Evolutionary conservation across 2,329 filamentous ascomycete species (phyloP).

Genomic region (Fusarium acutatum): DNA sequence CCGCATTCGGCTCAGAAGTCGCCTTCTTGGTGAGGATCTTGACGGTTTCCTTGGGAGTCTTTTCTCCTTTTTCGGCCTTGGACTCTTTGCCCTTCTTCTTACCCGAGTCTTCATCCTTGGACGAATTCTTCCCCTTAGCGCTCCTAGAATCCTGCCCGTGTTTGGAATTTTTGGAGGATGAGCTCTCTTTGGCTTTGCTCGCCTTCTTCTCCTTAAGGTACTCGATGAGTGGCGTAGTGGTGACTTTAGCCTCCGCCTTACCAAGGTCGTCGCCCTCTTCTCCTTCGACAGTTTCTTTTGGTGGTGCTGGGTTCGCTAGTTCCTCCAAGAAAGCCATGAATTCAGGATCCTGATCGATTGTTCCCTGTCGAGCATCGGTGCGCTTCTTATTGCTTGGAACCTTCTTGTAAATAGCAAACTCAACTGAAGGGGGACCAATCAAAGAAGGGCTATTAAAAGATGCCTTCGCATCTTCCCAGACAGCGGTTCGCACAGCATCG

Average conservation of each 20-base stretch:
- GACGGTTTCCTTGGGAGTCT: constrained; percentile 64
- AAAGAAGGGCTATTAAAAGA: constrained; percentile 76
- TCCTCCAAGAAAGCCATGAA: constrained; percentile 93
- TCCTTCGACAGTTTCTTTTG: constrained; percentile 55
- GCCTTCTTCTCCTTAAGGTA: constrained; percentile 93
- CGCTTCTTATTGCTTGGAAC: constrained; percentile 78
- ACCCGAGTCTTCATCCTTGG: constrained; percentile 58
- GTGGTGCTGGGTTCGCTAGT: constrained; percentile 73
- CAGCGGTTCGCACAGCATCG: constrained; percentile 72
- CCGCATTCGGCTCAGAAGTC: constrained; percentile 57
- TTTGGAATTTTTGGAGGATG: constrained; percentile 57
- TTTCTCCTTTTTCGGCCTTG: constrained; percentile 64
- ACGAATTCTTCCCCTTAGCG: constrained; percentile 56
- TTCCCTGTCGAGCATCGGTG: constrained; percentile 86
- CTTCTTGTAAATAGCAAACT: constrained; percentile 86
- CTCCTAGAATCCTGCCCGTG: constrained; percentile 63
- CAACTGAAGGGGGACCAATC: constrained; percentile 79
- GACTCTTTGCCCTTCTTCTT: constrained; percentile 72
- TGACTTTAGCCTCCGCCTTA: constrained; percentile 68
- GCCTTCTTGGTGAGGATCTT: constrained; percentile 71
- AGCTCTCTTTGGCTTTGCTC: constrained; percentile 68
- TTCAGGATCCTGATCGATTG: constrained; percentile 95
- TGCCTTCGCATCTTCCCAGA: constrained; percentile 84
- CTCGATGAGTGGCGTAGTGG: constrained; percentile 88
- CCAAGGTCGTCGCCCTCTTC: constrained; percentile 53